Conservation (phyloP, 2,329 filamentous ascomycete genomes). For the Nemania abortiva region DNA sequence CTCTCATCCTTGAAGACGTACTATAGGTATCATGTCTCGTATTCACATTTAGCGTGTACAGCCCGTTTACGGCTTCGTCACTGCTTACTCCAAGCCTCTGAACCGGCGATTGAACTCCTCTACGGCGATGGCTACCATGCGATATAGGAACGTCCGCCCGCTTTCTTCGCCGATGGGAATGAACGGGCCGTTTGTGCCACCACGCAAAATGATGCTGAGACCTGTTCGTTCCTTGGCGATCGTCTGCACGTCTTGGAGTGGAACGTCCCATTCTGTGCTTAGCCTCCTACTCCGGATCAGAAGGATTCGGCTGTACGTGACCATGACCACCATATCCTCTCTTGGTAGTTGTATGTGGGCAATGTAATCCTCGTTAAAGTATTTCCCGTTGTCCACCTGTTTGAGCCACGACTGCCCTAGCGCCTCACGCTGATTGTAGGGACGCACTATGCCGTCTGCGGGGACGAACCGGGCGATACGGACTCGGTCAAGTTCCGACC, state of each 20-base stretch:
- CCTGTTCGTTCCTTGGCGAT: constrained; percentile 97
- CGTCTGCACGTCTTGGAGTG: constrained; percentile 94
- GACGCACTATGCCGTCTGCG: constrained; percentile 90
- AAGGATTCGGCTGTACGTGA: constrained; percentile 89
- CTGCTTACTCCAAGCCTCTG: constrained; percentile 56
- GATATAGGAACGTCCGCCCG: constrained; percentile 71
- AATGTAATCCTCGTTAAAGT: constrained; percentile 98
- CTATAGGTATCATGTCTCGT: background rate
- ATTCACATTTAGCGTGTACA: background rate
- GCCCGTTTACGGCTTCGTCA: background rate
- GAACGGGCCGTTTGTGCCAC: constrained; percentile 93
- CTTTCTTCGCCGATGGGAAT: constrained; percentile 93
- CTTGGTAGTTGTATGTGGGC: constrained; percentile 92
- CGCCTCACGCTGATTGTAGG: constrained; percentile 94
- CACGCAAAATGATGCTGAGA: constrained; percentile 87
- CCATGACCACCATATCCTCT: constrained; percentile 89
- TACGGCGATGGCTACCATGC: constrained; percentile 74
- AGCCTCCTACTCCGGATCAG: constrained; percentile 88
- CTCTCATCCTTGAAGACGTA: background rate
- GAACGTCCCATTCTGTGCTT: constrained; percentile 94
- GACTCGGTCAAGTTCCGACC: constrained; percentile 91
- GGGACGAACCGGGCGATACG: constrained; percentile 94
- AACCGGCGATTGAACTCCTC: constrained; percentile 76
- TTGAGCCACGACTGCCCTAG: constrained; percentile 99
- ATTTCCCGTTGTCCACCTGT: constrained; percentile 96